Evolutionary conservation across 164 flowering plant genomes (phyloP).

Genomic region (Echeveria elegans): DNA sequence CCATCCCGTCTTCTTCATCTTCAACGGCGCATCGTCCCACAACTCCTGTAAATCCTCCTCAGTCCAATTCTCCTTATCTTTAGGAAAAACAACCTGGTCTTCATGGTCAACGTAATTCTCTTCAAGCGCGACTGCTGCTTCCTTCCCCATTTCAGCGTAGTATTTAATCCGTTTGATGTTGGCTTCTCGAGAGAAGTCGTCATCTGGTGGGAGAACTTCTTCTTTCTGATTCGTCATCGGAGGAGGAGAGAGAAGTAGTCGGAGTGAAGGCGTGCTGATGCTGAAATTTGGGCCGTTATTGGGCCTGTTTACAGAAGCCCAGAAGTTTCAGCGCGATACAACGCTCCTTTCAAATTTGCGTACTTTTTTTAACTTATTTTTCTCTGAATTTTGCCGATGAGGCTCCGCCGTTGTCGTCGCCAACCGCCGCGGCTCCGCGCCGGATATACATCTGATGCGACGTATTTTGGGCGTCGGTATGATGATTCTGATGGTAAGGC

Average conservation of each 20-base stretch:
- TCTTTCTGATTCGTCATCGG: slow-evolving; percentile 9
- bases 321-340: too few species aligned
- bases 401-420: too few species aligned
- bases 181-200: slow-evolving; percentile 33
- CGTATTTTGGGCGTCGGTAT: neutral
- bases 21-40: slow-evolving; percentile 70
- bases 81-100: slow-evolving; percentile 57
- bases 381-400: neutral
- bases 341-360: too few species aligned
- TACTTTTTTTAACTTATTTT: neutral
- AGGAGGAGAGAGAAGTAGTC: slow-evolving; percentile 23
- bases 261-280: neutral
- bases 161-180: slow-evolving; percentile 23
- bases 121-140: slow-evolving; percentile 27
- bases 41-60: slow-evolving; percentile 74
- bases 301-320: neutral
- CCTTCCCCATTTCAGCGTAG: slow-evolving; percentile 19
- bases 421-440: neutral
- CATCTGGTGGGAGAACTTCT: slow-evolving; percentile 10
- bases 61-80: slow-evolving; percentile 74
- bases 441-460: too few species aligned
- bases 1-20: slow-evolving; percentile 51
- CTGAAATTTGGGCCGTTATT: neutral
- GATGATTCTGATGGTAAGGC: neutral
- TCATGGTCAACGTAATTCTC: slow-evolving; percentile 14